Conservation (phyloP, 2,329 filamentous ascomycete genomes). For the Thyridium curvatum region DNA sequence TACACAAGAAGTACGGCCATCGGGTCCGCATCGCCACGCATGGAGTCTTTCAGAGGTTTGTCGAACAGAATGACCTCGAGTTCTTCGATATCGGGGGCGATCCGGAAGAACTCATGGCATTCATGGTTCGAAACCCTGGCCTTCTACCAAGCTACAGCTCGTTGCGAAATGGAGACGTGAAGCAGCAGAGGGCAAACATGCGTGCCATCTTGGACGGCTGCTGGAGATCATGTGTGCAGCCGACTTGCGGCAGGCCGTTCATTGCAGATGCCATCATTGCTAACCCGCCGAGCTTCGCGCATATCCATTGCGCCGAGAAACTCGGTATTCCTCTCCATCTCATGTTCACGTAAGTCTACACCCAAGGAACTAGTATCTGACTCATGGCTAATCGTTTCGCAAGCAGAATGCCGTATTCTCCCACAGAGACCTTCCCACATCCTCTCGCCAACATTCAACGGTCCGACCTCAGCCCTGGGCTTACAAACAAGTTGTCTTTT, state of each 20-base stretch:
- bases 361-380: background rate
- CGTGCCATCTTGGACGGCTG: slow-evolving; percentile 76
- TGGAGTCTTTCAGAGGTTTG: slow-evolving; percentile 59
- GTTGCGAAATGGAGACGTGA: slow-evolving; percentile 70
- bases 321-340: slow-evolving; percentile 60
- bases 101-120: slow-evolving; percentile 72
- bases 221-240: slow-evolving; percentile 80
- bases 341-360: slow-evolving; percentile 57
- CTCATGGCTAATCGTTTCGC: no score
- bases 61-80: slow-evolving; percentile 64
- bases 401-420: slow-evolving; percentile 20
- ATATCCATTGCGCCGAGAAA: slow-evolving; percentile 59
- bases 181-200: slow-evolving; percentile 66
- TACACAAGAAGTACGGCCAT: slow-evolving; percentile 62
- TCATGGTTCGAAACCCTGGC: slow-evolving; percentile 86
- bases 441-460: slow-evolving; percentile 70
- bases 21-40: slow-evolving; percentile 71
- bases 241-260: slow-evolving; percentile 42
- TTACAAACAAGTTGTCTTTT: slow-evolving; percentile 74
- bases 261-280: slow-evolving; percentile 62
- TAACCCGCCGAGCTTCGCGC: slow-evolving; percentile 60
- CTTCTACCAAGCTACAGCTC: slow-evolving; percentile 78
- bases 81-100: slow-evolving; percentile 75
- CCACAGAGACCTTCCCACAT: slow-evolving; percentile 69
- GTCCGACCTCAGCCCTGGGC: slow-evolving; percentile 64